phyloP scores from a whole-genome alignment of 805 yeast species.

The Saccharomyces kudriavzevii region DNA sequence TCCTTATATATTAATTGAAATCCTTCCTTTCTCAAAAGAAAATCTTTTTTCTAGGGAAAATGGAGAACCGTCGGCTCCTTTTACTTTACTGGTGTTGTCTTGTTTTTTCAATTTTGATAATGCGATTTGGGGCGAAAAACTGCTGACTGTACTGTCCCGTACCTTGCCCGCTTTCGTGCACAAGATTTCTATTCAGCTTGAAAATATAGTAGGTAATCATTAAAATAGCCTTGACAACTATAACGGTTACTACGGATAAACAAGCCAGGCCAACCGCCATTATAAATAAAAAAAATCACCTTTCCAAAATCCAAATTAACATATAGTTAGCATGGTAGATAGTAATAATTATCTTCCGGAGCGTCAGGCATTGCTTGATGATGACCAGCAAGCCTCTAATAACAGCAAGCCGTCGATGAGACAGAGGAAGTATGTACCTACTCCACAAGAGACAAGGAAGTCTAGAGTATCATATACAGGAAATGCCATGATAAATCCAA shows the following conservation, averaged over 20 bases:
- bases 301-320: background rate
- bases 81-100: background rate
- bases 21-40: background rate
- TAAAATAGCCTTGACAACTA: background rate
- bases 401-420: background rate
- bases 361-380: background rate
- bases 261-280: background rate
- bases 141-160: background rate
- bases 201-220: background rate
- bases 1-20: background rate
- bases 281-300: background rate
- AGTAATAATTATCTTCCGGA: background rate
- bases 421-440: background rate
- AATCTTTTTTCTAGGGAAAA: background rate
- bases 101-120: background rate
- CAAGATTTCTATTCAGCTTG: background rate
- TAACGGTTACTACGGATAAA: background rate
- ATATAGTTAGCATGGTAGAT: background rate
- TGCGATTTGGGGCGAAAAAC: background rate
- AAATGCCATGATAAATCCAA: background rate
- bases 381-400: background rate
- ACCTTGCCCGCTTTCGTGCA: background rate
- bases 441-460: background rate
- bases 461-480: background rate
- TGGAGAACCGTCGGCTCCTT: background rate